These are phyloP conservation scores for Alternaria postmessia DNA, from an alignment of 2,329 filamentous ascomycete species.

Conservation along the genomic window DNA sequence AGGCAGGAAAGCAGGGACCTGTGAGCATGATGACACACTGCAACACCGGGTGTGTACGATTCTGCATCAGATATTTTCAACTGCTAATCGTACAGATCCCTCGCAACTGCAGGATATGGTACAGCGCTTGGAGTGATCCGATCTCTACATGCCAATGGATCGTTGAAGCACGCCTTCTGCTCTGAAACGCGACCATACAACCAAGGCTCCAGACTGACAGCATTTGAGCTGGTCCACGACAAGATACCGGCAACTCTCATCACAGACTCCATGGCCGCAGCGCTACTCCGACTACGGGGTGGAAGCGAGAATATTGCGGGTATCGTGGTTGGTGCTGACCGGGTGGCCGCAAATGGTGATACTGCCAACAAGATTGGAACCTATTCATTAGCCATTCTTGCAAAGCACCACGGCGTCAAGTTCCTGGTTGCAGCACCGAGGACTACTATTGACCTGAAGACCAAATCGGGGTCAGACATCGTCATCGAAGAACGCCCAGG, in stretches of 20 bases:
- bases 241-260: conserved; percentile 89
- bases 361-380: conserved; percentile 99
- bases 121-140: conserved; percentile 95
- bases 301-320: conserved; percentile 74
- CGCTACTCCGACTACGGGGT: conserved; percentile 74
- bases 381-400: conserved; percentile 90
- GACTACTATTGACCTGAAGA: conserved; percentile 89
- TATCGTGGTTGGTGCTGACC: conserved; percentile 92
- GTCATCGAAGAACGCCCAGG: conserved; percentile 86
- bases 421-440: conserved; percentile 95
- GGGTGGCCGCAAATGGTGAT: conserved; percentile 95
- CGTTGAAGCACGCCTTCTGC: conserved; percentile 86
- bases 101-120: conserved; percentile 97
- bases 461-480: conserved; percentile 79
- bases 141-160: conserved; percentile 71
- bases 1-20: conserved; percentile 60
- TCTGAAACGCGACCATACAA: conserved; percentile 98
- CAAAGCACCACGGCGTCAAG: conserved; percentile 85
- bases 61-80: too few species aligned
- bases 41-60: conserved; percentile 78
- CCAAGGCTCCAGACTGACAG: conserved; percentile 92
- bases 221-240: conserved; percentile 96
- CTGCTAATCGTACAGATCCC: conserved; percentile 65
- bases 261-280: conserved; percentile 95
- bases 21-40: conserved; percentile 95